These are phyloP conservation scores for Trichoderma brevicompactum DNA, from an alignment of 2,329 filamentous ascomycete genomes.

Conservation along the genomic window DNA sequence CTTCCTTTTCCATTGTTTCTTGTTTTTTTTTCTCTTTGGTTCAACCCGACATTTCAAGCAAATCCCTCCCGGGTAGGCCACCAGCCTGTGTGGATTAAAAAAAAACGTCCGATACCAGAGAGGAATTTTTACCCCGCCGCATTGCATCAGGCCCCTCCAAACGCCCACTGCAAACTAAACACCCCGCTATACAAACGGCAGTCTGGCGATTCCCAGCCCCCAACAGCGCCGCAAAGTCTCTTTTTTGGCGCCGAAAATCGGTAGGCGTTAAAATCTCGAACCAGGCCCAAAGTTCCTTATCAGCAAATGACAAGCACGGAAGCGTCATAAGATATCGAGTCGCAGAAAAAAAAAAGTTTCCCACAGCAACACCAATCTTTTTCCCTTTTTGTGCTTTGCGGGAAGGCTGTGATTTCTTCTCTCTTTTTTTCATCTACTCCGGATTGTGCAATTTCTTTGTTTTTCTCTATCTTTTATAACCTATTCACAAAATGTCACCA, in stretches of 20 bases:
- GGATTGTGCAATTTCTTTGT: neutral
- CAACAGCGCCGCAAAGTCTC: neutral
- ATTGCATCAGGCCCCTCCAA: slow-evolving; percentile 3
- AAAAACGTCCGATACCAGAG: neutral
- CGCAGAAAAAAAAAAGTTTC: slow-evolving; percentile 23
- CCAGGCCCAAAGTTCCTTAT: slow-evolving; percentile 16
- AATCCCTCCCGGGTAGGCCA: neutral
- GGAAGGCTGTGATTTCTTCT: slow-evolving; percentile 8
- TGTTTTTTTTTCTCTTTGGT: neutral
- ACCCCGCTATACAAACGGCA: neutral
- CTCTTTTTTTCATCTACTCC: slow-evolving; percentile 5
- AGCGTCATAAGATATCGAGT: slow-evolving; percentile 19
- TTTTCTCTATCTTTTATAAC: neutral
- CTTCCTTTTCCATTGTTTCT: too few species aligned
- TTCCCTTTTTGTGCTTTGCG: neutral
- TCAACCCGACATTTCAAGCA: neutral
- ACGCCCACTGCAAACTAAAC: neutral
- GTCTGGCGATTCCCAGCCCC: neutral
- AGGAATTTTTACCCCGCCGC: slow-evolving; percentile 10
- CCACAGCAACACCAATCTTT: slow-evolving; percentile 10
- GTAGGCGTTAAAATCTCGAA: slow-evolving; percentile 8
- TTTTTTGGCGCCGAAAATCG: slow-evolving; percentile 26
- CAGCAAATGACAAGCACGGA: neutral
- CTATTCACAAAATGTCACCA: slow-evolving; percentile 61
- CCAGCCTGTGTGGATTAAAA: neutral